These are phyloP conservation scores for Plectosphaerella cucumerina DNA, from an alignment of 2,329 filamentous ascomycete genomes.

Conservation along the genomic window DNA sequence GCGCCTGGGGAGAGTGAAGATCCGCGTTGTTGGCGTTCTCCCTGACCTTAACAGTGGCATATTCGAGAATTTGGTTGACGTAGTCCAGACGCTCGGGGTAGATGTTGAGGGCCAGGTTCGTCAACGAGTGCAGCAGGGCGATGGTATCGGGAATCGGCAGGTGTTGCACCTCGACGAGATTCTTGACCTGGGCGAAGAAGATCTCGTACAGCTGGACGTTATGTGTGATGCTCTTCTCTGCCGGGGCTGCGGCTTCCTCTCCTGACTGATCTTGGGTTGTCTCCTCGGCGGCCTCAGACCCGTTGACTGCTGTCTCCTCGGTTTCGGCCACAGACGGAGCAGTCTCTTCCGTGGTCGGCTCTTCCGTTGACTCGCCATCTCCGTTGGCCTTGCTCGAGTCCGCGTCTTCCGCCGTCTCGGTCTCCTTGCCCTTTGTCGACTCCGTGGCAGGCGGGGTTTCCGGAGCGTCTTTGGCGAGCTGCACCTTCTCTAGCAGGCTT, in stretches of 20 bases:
- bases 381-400: slow-evolving; percentile 17
- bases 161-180: slow-evolving; percentile 85
- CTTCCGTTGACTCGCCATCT: slow-evolving; percentile 16
- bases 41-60: slow-evolving; percentile 78
- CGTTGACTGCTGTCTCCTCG: slow-evolving; percentile 44
- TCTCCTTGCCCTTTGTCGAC: slow-evolving; percentile 4
- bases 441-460: slow-evolving; percentile 11
- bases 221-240: slow-evolving; percentile 57
- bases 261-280: slow-evolving; percentile 8
- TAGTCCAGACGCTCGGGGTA: slow-evolving; percentile 92
- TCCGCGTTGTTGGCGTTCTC: slow-evolving; percentile 95
- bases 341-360: slow-evolving; percentile 19
- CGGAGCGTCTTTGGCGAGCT: slow-evolving; percentile 39
- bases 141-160: slow-evolving; percentile 93
- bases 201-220: slow-evolving; percentile 92
- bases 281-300: slow-evolving; percentile 25
- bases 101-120: slow-evolving; percentile 91
- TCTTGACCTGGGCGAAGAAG: slow-evolving; percentile 94
- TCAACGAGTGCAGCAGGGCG: slow-evolving; percentile 86
- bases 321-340: slow-evolving; percentile 40
- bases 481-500: slow-evolving; percentile 73
- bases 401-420: slow-evolving; percentile 19
- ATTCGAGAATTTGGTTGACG: slow-evolving; percentile 88
- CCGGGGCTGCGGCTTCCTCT: slow-evolving; percentile 20
- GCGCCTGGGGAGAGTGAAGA: slow-evolving; percentile 79